Conservation (phyloP, 257 asterid species). For the Nicotiana tomentosiformis region DNA sequence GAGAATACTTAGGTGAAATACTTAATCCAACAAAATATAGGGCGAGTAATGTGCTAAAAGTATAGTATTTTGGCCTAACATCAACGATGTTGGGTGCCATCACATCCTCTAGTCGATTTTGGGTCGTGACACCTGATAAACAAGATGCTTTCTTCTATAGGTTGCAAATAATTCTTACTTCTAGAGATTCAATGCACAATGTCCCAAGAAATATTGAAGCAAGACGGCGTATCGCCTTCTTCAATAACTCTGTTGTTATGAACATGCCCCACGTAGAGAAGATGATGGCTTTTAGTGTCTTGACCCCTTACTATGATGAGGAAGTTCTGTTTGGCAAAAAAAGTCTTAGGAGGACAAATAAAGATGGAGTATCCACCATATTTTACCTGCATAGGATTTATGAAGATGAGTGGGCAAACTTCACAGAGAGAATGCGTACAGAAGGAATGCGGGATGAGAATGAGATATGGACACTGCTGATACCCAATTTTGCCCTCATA, state of each 20-base stretch:
- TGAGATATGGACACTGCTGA: slow-evolving; percentile 45
- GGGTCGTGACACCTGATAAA: slow-evolving; percentile 3
- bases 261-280: slow-evolving; percentile 90
- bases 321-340: slow-evolving; percentile 84
- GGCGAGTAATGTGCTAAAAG: too few species aligned
- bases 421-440: slow-evolving; percentile 73
- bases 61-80: too few species aligned
- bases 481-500: too few species aligned
- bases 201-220: slow-evolving; percentile 77
- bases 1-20: too few species aligned
- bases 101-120: too few species aligned
- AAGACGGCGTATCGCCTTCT: slow-evolving; percentile 73
- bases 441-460: slow-evolving; percentile 66
- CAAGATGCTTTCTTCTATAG: slow-evolving; percentile 62
- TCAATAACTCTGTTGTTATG: slow-evolving; percentile 86
- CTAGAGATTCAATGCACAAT: slow-evolving; percentile 75
- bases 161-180: slow-evolving; percentile 60
- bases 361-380: slow-evolving; percentile 78
- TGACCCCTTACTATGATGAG: slow-evolving; percentile 95
- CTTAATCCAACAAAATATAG: too few species aligned
- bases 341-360: slow-evolving; percentile 67
- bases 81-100: too few species aligned
- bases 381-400: slow-evolving; percentile 83
- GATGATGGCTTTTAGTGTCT: slow-evolving; percentile 91
- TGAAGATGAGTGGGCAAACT: slow-evolving; percentile 84